These are phyloP conservation scores for Trichoderma citrinoviride DNA, from an alignment of 2,329 filamentous ascomycete genomes.

Conservation along the genomic window DNA sequence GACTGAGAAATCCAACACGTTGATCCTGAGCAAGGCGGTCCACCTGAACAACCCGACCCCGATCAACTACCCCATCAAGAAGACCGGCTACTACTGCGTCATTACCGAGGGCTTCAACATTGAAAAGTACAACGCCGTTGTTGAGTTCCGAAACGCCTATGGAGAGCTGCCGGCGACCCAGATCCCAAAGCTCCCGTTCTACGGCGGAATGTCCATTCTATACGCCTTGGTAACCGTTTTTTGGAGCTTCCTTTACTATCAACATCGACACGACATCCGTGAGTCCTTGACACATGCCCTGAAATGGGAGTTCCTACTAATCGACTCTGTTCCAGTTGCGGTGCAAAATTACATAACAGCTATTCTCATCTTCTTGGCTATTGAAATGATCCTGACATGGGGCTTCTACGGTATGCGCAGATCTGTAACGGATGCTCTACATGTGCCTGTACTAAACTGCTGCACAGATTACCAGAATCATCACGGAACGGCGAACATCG, in stretches of 20 bases:
- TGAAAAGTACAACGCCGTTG: constrained; percentile 71
- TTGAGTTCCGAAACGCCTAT: constrained; percentile 93
- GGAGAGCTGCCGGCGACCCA: constrained; percentile 93
- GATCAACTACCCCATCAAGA: constrained; percentile 79
- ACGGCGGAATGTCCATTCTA: constrained; percentile 88
- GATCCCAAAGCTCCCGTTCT: constrained; percentile 96
- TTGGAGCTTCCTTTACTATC: constrained; percentile 94
- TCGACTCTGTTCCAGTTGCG: constrained; percentile 56
- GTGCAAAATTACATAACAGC: constrained; percentile 99
- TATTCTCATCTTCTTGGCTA: constrained; percentile 86
- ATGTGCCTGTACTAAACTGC: not conserved
- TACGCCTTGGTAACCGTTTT: constrained; percentile 81
- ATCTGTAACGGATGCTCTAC: not conserved
- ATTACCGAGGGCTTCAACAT: constrained; percentile 69
- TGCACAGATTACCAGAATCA: constrained; percentile 81
- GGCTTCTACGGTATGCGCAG: constrained; percentile 75
- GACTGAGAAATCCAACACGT: constrained; percentile 64
- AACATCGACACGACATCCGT: constrained; percentile 89
- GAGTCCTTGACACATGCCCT: constrained; percentile 34
- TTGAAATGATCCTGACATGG: constrained; percentile 99
- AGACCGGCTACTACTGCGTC: constrained; percentile 96
- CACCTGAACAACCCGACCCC: constrained; percentile 72
- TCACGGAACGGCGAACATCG: constrained; percentile 71
- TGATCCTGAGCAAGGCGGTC: constrained; percentile 76
- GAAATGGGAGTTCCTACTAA: not conserved